Percentiles rank a stretch among this genome's conserved stretches.
Evolutionary conservation across 805 yeast genomes (phyloP).

Genomic region (Yarrowia porcina): DNA sequence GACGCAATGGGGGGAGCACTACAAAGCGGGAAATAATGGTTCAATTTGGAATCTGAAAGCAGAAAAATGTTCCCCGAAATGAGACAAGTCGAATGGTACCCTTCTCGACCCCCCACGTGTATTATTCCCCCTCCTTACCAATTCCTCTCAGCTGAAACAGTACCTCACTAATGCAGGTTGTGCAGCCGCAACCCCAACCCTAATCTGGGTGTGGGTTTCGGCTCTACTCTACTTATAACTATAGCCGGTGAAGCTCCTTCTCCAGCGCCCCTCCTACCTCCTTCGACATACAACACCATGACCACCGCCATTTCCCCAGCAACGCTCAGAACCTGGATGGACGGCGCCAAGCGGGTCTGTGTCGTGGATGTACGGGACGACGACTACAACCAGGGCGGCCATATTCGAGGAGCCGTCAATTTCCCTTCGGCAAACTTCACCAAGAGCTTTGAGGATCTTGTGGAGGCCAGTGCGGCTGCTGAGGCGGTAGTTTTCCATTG

Average conservation of each 20-base stretch:
- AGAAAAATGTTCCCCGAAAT: no score
- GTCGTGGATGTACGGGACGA: conserved; percentile 84
- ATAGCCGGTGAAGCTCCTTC: background rate
- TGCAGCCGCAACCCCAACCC: conserved; percentile 13
- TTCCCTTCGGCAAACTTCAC: conserved; percentile 52
- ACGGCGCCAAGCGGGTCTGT: conserved; percentile 30
- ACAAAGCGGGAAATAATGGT: background rate
- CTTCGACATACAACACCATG: background rate
- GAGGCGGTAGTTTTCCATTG: conserved; percentile 81
- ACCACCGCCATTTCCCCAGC: conserved; percentile 30
- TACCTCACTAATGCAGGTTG: conserved; percentile 12
- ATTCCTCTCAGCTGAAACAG: background rate
- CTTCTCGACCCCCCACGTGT: no score
- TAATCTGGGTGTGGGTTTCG: conserved; percentile 21
- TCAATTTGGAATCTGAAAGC: background rate
- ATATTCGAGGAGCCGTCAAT: conserved; percentile 54
- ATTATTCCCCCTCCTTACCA: no score
- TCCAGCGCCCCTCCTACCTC: background rate
- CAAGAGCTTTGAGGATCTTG: conserved; percentile 42
- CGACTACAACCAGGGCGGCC: conserved; percentile 73
- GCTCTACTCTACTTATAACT: background rate
- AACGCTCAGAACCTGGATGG: conserved; percentile 36
- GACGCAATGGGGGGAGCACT: background rate
- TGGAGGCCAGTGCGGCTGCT: conserved; percentile 38
- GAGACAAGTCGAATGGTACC: no score